phyloP scores from a whole-genome alignment of 495 filamentous ascomycete genomes.

The Annulohypoxylon moriforme region DNA sequence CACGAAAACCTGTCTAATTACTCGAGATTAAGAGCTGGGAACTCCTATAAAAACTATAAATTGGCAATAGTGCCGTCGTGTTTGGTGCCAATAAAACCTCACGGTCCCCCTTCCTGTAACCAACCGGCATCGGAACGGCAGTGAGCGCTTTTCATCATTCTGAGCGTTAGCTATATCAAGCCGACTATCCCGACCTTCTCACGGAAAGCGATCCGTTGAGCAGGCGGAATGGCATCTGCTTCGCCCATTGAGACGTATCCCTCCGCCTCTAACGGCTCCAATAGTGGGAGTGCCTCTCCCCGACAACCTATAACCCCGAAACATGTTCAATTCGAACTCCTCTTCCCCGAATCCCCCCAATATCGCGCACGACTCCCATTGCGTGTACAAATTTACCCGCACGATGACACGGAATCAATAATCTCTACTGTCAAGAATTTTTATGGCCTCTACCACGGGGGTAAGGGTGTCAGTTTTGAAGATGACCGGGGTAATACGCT shows the following conservation, averaged over 20 bases:
- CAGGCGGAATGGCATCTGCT: slow-evolving; percentile 61
- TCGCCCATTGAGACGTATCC: slow-evolving; percentile 54
- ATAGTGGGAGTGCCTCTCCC: slow-evolving; percentile 60
- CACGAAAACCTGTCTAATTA: slow-evolving; percentile 19
- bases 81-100: slow-evolving; percentile 39
- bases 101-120: slow-evolving; percentile 22
- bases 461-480: slow-evolving; percentile 88
- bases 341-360: slow-evolving; percentile 77
- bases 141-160: slow-evolving; percentile 48
- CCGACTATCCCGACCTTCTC: slow-evolving; percentile 31
- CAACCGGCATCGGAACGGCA: slow-evolving; percentile 31
- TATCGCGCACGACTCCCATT: slow-evolving; percentile 84
- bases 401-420: slow-evolving; percentile 96
- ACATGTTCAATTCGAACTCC: slow-evolving; percentile 85
- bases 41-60: slow-evolving; percentile 24
- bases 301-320: slow-evolving; percentile 69
- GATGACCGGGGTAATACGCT: slow-evolving; percentile 86
- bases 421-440: slow-evolving; percentile 97
- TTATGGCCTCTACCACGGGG: slow-evolving; percentile 83
- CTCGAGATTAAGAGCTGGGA: slow-evolving; percentile 19
- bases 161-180: slow-evolving; percentile 23
- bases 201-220: slow-evolving; percentile 43
- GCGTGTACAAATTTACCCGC: slow-evolving; percentile 89
- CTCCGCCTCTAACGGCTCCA: slow-evolving; percentile 46
- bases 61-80: slow-evolving; percentile 39